Conservation (phyloP, 1,284 basidiomycete species). For the Agroathelia rolfsii region DNA sequence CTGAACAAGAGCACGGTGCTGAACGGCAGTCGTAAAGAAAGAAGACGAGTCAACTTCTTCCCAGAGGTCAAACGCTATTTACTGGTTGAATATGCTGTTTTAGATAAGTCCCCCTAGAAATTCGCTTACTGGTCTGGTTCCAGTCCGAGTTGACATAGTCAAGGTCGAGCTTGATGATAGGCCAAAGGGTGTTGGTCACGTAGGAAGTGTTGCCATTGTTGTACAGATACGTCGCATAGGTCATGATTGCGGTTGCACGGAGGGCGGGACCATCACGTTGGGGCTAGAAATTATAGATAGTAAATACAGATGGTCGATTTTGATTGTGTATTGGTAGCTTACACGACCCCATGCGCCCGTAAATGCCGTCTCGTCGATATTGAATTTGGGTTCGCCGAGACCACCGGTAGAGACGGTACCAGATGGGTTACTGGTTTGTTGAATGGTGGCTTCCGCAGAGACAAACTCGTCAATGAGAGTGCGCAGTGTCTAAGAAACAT, state of each 20-base stretch:
- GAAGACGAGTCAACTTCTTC: conserved; percentile 35
- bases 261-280: conserved; percentile 35
- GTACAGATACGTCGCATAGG: conserved; percentile 32
- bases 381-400: conserved; percentile 42
- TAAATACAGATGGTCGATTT: conserved; percentile 1
- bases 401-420: conserved; percentile 31
- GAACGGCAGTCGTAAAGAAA: conserved; percentile 39
- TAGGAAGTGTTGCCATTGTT: conserved; percentile 27
- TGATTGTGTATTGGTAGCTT: conserved; percentile 8
- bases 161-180: conserved; percentile 31
- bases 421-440: conserved; percentile 32
- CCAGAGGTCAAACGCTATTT: conserved; percentile 36
- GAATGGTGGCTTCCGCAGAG: conserved; percentile 22
- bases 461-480: conserved; percentile 21
- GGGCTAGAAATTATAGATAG: neutral
- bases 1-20: conserved; percentile 34
- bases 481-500: conserved; percentile 9
- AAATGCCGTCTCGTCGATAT: conserved; percentile 34
- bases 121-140: conserved; percentile 24
- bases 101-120: neutral
- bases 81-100: conserved; percentile 6
- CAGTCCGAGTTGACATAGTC: conserved; percentile 29
- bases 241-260: conserved; percentile 31
- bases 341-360: conserved; percentile 34
- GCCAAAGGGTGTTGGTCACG: conserved; percentile 30